Evolutionary conservation across 768 basidiomycete species (phyloP).

Genomic region (Russula compacta): DNA sequence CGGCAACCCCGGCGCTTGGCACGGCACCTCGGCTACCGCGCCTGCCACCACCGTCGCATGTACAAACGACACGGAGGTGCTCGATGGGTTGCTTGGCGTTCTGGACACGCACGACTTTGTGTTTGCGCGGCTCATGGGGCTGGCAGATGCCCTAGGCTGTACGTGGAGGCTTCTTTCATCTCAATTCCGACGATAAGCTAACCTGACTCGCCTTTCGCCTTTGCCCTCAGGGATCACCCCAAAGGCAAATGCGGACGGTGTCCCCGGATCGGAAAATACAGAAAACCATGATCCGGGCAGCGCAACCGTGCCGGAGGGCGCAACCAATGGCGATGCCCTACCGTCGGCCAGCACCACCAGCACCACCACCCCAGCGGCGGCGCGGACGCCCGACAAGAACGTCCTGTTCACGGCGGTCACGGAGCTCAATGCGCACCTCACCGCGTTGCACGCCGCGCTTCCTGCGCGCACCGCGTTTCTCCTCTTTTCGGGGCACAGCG

Average conservation of each 20-base stretch:
- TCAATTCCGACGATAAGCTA: neutral
- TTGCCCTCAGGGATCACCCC: slow-evolving; percentile 49
- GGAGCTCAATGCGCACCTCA: slow-evolving; percentile 53
- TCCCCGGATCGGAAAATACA: neutral
- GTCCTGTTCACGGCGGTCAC: slow-evolving; percentile 24
- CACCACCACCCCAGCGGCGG: neutral
- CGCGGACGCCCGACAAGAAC: neutral
- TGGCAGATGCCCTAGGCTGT: slow-evolving; percentile 83
- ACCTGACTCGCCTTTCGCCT: neutral
- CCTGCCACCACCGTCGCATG: slow-evolving; percentile 63
- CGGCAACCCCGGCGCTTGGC: slow-evolving; percentile 76
- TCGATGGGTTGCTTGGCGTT: slow-evolving; percentile 56
- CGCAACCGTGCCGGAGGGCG: neutral
- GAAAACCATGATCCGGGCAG: neutral
- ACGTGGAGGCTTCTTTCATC: slow-evolving; percentile 24
- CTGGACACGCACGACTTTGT: slow-evolving; percentile 64
- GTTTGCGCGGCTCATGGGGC: slow-evolving; percentile 75
- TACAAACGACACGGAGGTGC: slow-evolving; percentile 65
- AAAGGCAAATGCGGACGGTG: slow-evolving; percentile 36
- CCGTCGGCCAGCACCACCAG: too few species aligned
- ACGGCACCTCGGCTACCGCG: slow-evolving; percentile 59
- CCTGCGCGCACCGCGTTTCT: slow-evolving; percentile 76
- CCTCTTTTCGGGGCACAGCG: slow-evolving; percentile 82
- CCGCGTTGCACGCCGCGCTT: slow-evolving; percentile 52
- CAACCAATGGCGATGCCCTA: neutral